Percentiles rank a stretch among this genome's conserved stretches.
These are phyloP conservation scores for Rugonectria rugulosa DNA, from an alignment of 2,329 filamentous ascomycete species.

Conservation along the genomic window DNA sequence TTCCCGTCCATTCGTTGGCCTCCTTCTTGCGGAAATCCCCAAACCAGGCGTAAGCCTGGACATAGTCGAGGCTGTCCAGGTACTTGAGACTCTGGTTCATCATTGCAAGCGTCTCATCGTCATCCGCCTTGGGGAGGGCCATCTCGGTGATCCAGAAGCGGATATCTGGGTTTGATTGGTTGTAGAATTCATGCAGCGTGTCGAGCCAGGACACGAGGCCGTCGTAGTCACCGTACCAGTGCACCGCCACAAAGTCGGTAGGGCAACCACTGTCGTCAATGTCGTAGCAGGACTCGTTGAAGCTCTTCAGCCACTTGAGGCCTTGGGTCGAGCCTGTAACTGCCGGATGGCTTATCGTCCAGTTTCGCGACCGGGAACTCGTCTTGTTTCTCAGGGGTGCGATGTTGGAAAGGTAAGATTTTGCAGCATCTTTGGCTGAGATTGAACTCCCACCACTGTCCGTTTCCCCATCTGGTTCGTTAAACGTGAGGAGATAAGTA, in stretches of 20 bases:
- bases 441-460: conserved; percentile 50
- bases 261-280: conserved; percentile 49
- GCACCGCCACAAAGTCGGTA: conserved; percentile 50
- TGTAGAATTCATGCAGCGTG: conserved; percentile 47
- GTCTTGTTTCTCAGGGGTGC: conserved; percentile 42
- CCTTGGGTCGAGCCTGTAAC: conserved; percentile 50
- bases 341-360: conserved; percentile 51
- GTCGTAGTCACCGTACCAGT: conserved; percentile 50
- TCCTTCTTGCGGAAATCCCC: conserved; percentile 48
- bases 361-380: conserved; percentile 33
- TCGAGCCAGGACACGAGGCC: conserved; percentile 47
- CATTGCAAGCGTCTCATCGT: conserved; percentile 47
- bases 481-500: conserved; percentile 50
- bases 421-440: conserved; percentile 47
- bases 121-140: conserved; percentile 46
- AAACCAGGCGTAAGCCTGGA: conserved; percentile 52
- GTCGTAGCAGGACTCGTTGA: conserved; percentile 50
- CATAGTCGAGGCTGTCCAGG: conserved; percentile 44
- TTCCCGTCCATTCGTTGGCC: conserved; percentile 50
- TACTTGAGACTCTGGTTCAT: conserved; percentile 49
- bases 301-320: conserved; percentile 49
- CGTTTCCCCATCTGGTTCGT: conserved; percentile 51
- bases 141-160: conserved; percentile 51
- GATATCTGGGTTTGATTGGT: conserved; percentile 27
- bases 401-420: conserved; percentile 47